Evolutionary conservation across 352 stramenopile species (phyloP).

Genomic region (Pythium angustatum): DNA sequence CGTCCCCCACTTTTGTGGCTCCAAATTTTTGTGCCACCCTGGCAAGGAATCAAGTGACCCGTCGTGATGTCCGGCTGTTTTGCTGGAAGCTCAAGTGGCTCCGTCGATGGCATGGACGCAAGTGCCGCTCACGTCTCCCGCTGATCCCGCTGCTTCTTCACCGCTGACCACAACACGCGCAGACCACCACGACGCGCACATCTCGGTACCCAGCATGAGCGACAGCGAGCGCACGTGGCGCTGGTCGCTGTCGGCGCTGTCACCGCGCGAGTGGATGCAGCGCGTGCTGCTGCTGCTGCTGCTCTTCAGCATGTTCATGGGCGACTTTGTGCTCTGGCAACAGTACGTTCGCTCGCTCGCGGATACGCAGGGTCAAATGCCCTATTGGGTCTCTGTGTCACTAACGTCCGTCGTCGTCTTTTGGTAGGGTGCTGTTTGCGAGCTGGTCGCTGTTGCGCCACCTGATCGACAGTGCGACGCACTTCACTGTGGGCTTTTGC

Average conservation of each 20-base stretch:
- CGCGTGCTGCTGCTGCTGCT: slow-evolving; percentile 47
- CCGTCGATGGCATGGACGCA: slow-evolving; percentile 2
- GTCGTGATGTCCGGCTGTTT: slow-evolving; percentile 12
- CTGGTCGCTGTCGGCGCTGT: slow-evolving; percentile 27
- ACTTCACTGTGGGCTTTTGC: slow-evolving; percentile 55
- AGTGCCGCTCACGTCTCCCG: background rate
- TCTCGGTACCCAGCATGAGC: background rate
- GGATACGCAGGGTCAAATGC: too few species aligned
- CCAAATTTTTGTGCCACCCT: background rate
- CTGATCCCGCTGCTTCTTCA: background rate
- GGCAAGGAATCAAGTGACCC: background rate
- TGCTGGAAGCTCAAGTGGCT: slow-evolving; percentile 5
- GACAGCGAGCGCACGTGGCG: slow-evolving; percentile 26
- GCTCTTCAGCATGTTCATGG: slow-evolving; percentile 46
- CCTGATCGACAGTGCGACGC: slow-evolving; percentile 61
- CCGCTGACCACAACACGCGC: background rate
- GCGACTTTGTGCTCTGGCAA: slow-evolving; percentile 62
- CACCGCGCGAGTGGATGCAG: slow-evolving; percentile 33
- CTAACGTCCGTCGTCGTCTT: too few species aligned
- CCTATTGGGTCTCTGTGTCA: too few species aligned
- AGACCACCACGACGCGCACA: background rate
- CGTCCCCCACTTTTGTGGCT: background rate
- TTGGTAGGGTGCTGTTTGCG: slow-evolving; percentile 22
- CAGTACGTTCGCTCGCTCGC: slow-evolving; percentile 36
- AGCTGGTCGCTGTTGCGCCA: slow-evolving; percentile 48